A percentile compares a stretch with the other conserved stretches of the same genome.
Evolutionary conservation across 441 rosid genomes (phyloP).

Genomic region (Eugenia klotzschiana): DNA sequence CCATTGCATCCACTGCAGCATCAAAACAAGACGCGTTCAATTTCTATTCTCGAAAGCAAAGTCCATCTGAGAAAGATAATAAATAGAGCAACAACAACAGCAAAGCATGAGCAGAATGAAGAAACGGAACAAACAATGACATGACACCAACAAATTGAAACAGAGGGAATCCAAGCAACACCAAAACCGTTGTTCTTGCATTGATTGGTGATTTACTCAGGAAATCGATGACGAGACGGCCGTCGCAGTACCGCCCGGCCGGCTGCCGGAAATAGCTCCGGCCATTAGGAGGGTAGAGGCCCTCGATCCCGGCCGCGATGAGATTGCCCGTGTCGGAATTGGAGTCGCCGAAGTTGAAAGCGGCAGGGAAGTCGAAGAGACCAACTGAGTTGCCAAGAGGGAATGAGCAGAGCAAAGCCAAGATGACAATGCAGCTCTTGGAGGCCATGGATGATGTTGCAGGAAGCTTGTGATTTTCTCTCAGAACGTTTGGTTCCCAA

Average conservation of each 20-base stretch:
- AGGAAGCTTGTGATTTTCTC: conserved; percentile 7
- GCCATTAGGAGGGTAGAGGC: conserved; percentile 35
- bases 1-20: conserved; percentile 80
- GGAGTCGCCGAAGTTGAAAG: conserved; percentile 55
- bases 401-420: conserved; percentile 18
- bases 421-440: conserved; percentile 8
- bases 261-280: conserved; percentile 28
- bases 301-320: conserved; percentile 41
- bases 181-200: neutral
- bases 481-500: conserved; percentile 16
- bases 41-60: neutral
- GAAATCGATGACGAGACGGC: conserved; percentile 43
- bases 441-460: conserved; percentile 20
- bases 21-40: neutral
- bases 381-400: conserved; percentile 23
- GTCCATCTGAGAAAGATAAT: neutral
- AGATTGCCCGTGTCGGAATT: conserved; percentile 51
- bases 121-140: neutral
- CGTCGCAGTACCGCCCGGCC: conserved; percentile 47
- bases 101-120: neutral
- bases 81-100: neutral
- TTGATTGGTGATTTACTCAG: conserved; percentile 31
- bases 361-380: conserved; percentile 26
- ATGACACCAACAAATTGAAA: neutral
- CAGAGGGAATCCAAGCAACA: neutral